Base-by-base conservation (phyloP, 164 flowering plant species). In the grape (Vitis vinifera) region DNA sequence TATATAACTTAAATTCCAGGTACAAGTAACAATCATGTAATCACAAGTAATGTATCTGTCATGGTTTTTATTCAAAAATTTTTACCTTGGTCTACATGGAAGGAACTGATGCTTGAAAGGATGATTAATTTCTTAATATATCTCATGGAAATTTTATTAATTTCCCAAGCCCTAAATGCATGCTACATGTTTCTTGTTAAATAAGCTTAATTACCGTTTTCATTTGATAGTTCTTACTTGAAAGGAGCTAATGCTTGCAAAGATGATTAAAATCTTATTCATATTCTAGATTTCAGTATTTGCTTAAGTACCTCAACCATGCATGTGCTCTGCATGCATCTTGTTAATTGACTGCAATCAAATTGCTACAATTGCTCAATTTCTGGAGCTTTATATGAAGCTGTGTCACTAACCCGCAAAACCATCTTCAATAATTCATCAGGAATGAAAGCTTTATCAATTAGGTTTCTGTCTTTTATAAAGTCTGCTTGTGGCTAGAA, bases 1-100 rank as follows among this genome's bases (percentile, higher is more conserved):
- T 91, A 59, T 95, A 95, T 76, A 90, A 93, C 76, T 81, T 95
- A 65, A 89, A 91, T 73, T 95, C 98, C 77, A 95, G 99, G 99
- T 95, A 82, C 44, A 37, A 37, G 44, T 37, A 37, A 37, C 44
- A 37, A 37, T n/a, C 48, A 30, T 64, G 16, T 16, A 29, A 15
- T 55, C 37, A n/a, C 37, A 0, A 15, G 29, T 27, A 48, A 17
- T 49, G 37, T 61, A 12, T 29, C 8, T 29, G 29, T 13, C 9
- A 10, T 23, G 11, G 9, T 57, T 31, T 10, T 12, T 4, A 13
- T 15, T 13, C 0, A 31, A 23, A 27, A 30, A 50, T 55, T 50
- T 65, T 53, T 6, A 49, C 59, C 48, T 66, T 16, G n/a, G 37
- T 37, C 44, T 37, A 6, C 44, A 37, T 37, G 44, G 44, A 37